phyloP scores from a whole-genome alignment of 495 filamentous ascomycete species.

The Echria macrotheca region DNA sequence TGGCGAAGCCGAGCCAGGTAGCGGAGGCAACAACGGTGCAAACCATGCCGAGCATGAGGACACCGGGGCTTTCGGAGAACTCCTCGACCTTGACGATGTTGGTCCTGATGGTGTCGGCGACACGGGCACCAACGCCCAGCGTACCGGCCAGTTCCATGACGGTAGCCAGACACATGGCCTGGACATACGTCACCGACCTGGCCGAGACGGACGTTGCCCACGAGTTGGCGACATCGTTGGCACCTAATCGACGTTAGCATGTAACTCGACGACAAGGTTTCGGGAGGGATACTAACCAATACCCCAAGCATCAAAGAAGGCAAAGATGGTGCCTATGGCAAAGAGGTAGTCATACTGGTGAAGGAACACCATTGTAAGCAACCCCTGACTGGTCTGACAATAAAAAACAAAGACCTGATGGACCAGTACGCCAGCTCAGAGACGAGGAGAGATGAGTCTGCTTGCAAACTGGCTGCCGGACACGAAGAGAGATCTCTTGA shows the following conservation, averaged over 20 bases:
- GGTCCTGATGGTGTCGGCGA: constrained; percentile 62
- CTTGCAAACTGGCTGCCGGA: too few species aligned
- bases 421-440: too few species aligned
- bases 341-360: constrained; percentile 65
- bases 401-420: too few species aligned
- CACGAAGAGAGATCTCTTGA: too few species aligned
- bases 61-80: constrained; percentile 48
- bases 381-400: not conserved
- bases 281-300: not conserved
- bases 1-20: constrained; percentile 54
- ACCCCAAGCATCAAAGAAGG: constrained; percentile 48
- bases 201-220: constrained; percentile 69
- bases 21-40: constrained; percentile 57
- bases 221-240: constrained; percentile 74
- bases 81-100: constrained; percentile 52
- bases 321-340: constrained; percentile 70
- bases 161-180: constrained; percentile 63
- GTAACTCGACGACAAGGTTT: too few species aligned
- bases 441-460: too few species aligned
- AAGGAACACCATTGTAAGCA: constrained; percentile 24
- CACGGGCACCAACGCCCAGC: constrained; percentile 57
- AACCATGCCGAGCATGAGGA: constrained; percentile 58
- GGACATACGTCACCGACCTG: constrained; percentile 57
- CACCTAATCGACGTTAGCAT: too few species aligned
- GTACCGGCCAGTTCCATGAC: constrained; percentile 65